Percentiles rank a stretch among this genome's conserved stretches.
phyloP scores from a whole-genome alignment of 805 yeast genomes.

The Maudiozyma turicensis region DNA sequence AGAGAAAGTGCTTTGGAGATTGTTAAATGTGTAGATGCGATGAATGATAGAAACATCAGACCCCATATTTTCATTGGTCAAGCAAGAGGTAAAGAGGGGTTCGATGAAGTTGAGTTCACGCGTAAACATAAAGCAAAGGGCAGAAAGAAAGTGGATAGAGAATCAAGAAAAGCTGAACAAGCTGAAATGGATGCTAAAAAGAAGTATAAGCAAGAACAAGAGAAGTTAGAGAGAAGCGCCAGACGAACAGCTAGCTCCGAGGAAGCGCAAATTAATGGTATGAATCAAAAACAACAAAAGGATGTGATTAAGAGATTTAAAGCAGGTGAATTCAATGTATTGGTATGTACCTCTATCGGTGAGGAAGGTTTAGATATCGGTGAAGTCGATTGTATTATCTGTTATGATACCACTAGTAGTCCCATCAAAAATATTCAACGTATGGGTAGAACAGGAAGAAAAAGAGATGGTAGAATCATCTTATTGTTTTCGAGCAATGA shows the following conservation, averaged over 20 bases:
- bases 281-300: constrained; percentile 85
- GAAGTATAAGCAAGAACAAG: constrained; percentile 26
- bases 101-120: constrained; percentile 45
- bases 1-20: constrained; percentile 88
- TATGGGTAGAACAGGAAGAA: constrained; percentile 98
- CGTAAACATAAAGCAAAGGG: constrained; percentile 38
- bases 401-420: constrained; percentile 87
- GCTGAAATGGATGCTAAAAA: constrained; percentile 23
- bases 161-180: constrained; percentile 28
- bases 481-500: constrained; percentile 71
- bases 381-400: constrained; percentile 87
- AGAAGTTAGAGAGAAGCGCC: constrained; percentile 27
- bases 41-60: constrained; percentile 31
- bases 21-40: constrained; percentile 48
- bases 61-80: constrained; percentile 95
- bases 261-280: constrained; percentile 69
- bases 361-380: constrained; percentile 99
- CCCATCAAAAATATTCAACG: constrained; percentile 91
- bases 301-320: constrained; percentile 67
- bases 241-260: constrained; percentile 56
- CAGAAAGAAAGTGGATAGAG: constrained; percentile 31
- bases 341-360: constrained; percentile 95
- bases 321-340: constrained; percentile 59
- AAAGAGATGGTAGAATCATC: constrained; percentile 76
- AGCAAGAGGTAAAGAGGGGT: constrained; percentile 60